A percentile compares a stretch with the other conserved stretches of the same genome.
Conservation (phyloP, 768 basidiomycete genomes). For the Peribolospora kevripleyi region DNA sequence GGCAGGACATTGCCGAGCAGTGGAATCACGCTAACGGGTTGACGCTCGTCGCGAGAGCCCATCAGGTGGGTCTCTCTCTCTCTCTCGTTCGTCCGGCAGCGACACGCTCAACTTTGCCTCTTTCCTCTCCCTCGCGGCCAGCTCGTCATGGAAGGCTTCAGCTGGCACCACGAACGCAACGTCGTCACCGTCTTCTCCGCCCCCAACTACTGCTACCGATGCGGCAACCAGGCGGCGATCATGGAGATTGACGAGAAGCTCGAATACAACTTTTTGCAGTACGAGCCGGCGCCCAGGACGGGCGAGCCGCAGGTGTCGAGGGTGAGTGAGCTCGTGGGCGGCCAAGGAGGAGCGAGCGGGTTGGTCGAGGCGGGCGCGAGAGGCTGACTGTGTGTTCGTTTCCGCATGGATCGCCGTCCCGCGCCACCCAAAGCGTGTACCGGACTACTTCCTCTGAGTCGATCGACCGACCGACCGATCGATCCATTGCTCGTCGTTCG, state of each 20-base stretch:
- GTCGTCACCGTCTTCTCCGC: background rate
- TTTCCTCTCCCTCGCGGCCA: constrained; percentile 57
- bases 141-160: background rate
- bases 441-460: no score
- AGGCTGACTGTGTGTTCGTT: no score
- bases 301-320: constrained; percentile 87
- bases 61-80: background rate
- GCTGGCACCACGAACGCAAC: background rate
- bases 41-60: background rate
- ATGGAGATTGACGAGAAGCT: background rate
- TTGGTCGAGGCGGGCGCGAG: no score
- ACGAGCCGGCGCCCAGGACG: constrained; percentile 94
- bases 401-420: no score
- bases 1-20: background rate
- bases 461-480: no score
- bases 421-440: no score
- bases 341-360: no score
- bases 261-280: constrained; percentile 35
- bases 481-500: no score
- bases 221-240: background rate
- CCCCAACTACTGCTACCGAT: background rate
- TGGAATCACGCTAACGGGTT: background rate
- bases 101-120: background rate
- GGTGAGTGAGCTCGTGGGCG: background rate
- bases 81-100: background rate